Evolutionary conservation across 257 asterid species (phyloP), one percentile per base, ranked within the genome.

Genomic region (Petrea volubilis): DNA sequence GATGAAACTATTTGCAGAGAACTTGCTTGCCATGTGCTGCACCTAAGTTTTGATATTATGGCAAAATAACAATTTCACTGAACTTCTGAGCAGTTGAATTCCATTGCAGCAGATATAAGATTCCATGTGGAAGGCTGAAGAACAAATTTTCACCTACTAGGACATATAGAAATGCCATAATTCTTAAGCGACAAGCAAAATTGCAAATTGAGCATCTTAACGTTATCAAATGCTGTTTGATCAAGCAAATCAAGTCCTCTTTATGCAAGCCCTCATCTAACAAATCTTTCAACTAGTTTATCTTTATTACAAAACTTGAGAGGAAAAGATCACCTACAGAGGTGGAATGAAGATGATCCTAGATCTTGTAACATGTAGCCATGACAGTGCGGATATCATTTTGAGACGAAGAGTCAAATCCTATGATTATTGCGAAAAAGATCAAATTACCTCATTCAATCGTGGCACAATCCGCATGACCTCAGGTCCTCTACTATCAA

Each of bases 401-500:
- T 34, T 11, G 47, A 41, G 21, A 61, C 8, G 3, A 25, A 53
- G 44, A 41, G 25, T 60, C 21, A 6, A 41, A 65, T 43, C 7
- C 18, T 21, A 34, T 51, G 7, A 7, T 55, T 36, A 11, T 55
- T 33, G 25, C 17, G 14, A 9, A 33, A 38, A 51, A 28, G 64
- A 10, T 15, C 41, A 60, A 20, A 31, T 34, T 58, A 78, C 99
- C 99, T 95, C 99, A 77, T 95, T 95, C 74, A 95, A 76, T 63
- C 99, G 90, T n/a, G 99, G 98, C 52, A 95, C 71, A 68, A 95
- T 72, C 29, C 98, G 96, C 98, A 95, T 81, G 76, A 95, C 97
- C 78, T 95, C 99, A 27, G 99, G 99, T 72, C 99, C 99, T 81
- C 99, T 85, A 70, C 99, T 95, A 79, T 95, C 99, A 69, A 95